Evolutionary conservation across 75 land plant genomes (phyloP), one percentile per base, ranked within the genome.

Genomic region (Ceratopteris richardii): DNA sequence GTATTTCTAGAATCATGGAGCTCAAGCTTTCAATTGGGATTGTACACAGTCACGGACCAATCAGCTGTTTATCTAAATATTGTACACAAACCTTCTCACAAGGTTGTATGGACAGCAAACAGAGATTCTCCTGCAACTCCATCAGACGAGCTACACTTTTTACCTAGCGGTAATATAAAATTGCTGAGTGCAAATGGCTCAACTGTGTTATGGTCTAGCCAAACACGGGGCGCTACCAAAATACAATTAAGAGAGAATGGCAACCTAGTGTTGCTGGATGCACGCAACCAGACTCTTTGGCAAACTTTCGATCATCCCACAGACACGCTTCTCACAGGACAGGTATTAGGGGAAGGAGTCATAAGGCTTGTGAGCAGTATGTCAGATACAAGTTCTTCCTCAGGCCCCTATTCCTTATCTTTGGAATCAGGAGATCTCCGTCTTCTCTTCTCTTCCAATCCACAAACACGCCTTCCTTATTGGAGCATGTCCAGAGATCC

Each of bases 161-260:
- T 44, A 29, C 33, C 54, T 6, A 30, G 61, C 37, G 88, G 88
- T 0, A 69, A 75, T 60, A 70, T 57, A 14, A 29, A 13, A 27
- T n/a, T 85, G 48, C 3, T 33, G 37, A 33, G 37, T 33, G 18
- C 68, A 10, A 51, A 55, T 11, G 76, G 71, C n/a, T 54, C 66
- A 0, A 33, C 0, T 0, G 16, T 43, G 0, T 33, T 78, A 36
- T 85, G 82, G 82, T 62, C 78, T 0, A 66, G 77, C 12, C 41
- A 66, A 20, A 80, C 81, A 2, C 54, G 42, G 53, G 77, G 65
- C n/a, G 87, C 65, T 21, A 44, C 66, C 14, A 42, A 54, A 0
- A 60, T 87, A 31, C 60, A 58, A 60, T 36, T 87, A 57, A 66
- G 25, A 39, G 77, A 82, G 23, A 74, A 69, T 3, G 86, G 90